Evolutionary conservation across 306 rosid genomes (phyloP).

Genomic region (Arachis hypogaea): DNA sequence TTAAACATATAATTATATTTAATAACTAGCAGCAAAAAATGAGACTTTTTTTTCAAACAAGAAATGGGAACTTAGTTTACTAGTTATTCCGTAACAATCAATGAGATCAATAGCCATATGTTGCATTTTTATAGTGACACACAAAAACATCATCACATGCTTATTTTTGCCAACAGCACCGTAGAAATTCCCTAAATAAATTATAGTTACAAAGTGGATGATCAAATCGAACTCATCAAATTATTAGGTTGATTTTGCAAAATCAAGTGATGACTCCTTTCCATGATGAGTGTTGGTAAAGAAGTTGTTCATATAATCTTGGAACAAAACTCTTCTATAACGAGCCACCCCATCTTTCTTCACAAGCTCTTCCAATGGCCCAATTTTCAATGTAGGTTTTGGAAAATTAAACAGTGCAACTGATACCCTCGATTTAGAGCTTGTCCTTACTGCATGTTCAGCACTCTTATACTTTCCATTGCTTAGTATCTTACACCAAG

Average conservation of each 20-base stretch:
- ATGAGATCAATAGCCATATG: too few species aligned
- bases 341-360: constrained; percentile 51
- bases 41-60: too few species aligned
- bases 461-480: constrained; percentile 72
- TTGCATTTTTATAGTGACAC: too few species aligned
- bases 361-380: constrained; percentile 53
- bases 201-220: too few species aligned
- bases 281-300: constrained; percentile 60
- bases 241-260: constrained; percentile 35
- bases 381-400: constrained; percentile 44
- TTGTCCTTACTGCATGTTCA: constrained; percentile 59
- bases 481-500: constrained; percentile 50
- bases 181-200: too few species aligned
- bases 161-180: too few species aligned
- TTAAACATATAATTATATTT: too few species aligned
- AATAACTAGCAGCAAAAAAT: too few species aligned
- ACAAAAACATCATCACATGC: too few species aligned
- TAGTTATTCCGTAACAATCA: too few species aligned
- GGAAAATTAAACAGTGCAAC: constrained; percentile 54
- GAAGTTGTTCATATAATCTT: constrained; percentile 64
- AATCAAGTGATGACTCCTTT: constrained; percentile 66
- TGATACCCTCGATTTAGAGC: constrained; percentile 61
- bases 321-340: constrained; percentile 52
- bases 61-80: too few species aligned
- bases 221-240: too few species aligned